Percentiles rank a stretch among this genome's conserved stretches.
Evolutionary conservation across 2,329 filamentous ascomycete genomes (phyloP).

Genomic region (Ophiocordyceps robertsii): DNA sequence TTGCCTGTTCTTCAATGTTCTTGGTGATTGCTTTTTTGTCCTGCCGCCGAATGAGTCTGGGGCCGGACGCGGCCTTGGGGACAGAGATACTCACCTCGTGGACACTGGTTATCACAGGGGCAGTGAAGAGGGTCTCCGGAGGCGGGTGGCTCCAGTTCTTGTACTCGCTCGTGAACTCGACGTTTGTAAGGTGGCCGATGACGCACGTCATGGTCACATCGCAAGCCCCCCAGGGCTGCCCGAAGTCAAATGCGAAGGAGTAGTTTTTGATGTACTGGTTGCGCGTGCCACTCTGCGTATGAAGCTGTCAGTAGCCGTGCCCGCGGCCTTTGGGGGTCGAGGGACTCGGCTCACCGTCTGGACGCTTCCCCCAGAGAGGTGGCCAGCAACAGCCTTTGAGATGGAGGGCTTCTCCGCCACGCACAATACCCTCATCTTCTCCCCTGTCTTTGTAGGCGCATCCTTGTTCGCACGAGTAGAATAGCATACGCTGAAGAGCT

Average conservation of each 20-base stretch:
- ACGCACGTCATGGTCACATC: constrained; percentile 91
- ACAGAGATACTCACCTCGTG: constrained; percentile 37
- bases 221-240: constrained; percentile 64
- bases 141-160: constrained; percentile 72
- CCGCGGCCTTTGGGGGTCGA: neutral
- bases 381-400: constrained; percentile 81
- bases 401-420: constrained; percentile 72
- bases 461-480: neutral
- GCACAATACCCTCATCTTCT: constrained; percentile 37
- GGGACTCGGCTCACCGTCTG: constrained; percentile 43
- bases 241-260: constrained; percentile 80
- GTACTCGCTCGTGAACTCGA: constrained; percentile 63
- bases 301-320: constrained; percentile 8
- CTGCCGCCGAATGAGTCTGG: constrained; percentile 24
- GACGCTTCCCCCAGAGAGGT: constrained; percentile 66
- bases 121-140: constrained; percentile 68
- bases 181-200: constrained; percentile 69
- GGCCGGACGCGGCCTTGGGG: neutral
- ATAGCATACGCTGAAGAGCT: no score
- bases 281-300: constrained; percentile 48
- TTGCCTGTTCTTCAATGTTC: constrained; percentile 74
- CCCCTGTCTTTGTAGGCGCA: neutral
- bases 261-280: constrained; percentile 88
- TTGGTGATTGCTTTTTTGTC: constrained; percentile 69
- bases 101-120: constrained; percentile 56